These are phyloP conservation scores for Globisporangium splendens DNA, from an alignment of 352 stramenopile genomes.

Conservation along the genomic window DNA sequence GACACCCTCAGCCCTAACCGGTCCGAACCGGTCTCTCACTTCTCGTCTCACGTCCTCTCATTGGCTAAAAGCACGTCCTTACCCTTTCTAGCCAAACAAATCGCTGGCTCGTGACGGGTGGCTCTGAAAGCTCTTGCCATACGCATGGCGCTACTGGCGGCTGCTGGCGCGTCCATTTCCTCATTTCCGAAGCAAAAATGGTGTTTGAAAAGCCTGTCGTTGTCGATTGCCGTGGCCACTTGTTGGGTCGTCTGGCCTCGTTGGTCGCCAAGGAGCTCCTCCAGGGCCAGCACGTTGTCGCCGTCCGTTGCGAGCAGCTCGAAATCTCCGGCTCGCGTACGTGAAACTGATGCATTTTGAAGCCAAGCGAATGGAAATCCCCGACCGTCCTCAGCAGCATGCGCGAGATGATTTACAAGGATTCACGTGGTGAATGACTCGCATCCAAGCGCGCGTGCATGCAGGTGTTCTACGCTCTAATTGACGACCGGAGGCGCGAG, in stretches of 20 bases:
- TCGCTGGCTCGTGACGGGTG: constrained; percentile 5
- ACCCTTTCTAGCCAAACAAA: neutral
- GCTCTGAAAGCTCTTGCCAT: constrained; percentile 2
- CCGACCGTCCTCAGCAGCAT: neutral
- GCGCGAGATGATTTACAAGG: neutral
- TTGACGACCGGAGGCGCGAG: neutral
- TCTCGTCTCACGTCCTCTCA: neutral
- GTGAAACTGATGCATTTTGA: constrained; percentile 19
- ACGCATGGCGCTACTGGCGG: neutral
- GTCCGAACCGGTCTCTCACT: neutral
- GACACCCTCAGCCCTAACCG: constrained; percentile 1
- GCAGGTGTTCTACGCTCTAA: neutral
- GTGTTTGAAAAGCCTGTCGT: constrained; percentile 95
- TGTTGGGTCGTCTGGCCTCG: constrained; percentile 97
- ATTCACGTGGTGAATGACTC: neutral
- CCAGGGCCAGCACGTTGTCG: constrained; percentile 97
- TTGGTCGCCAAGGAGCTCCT: constrained; percentile 99
- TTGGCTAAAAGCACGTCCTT: constrained; percentile 7
- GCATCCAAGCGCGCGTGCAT: neutral
- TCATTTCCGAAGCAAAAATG: constrained; percentile 78
- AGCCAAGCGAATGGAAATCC: neutral
- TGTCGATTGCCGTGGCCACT: constrained; percentile 98
- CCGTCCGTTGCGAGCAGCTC: constrained; percentile 98
- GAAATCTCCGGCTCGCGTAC: constrained; percentile 97
- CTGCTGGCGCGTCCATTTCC: constrained; percentile 47